Base-by-base conservation (phyloP, 495 filamentous ascomycete species). In the Aspergillus baeticus region DNA sequence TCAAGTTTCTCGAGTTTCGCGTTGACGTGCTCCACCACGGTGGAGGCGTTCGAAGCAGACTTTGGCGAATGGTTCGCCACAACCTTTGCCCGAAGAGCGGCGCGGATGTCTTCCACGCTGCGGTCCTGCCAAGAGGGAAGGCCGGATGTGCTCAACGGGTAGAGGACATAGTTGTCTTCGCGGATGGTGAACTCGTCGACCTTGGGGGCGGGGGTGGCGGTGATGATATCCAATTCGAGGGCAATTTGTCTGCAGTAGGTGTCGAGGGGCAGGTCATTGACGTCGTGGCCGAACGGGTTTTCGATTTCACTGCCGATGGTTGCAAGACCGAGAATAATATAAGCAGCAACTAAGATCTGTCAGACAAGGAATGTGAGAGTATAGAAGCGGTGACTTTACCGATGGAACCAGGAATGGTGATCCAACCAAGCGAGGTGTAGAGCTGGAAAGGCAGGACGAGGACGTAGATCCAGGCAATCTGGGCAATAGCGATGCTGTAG, bases 391-490 rank as follows among this genome's bases (percentile, higher is more conserved):
- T 10, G 15, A 11, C 23, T 38, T 82, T 82, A 57, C 81, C 82
- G 20, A 95, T 77, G 13, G 90, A 89, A 15, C 84, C 91, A 1
- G 91, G 91, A 56, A 96, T 93, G n/a, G 90, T 88, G 42, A 91
- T 79, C 86, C 87, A 95, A 3, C 67, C 63, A 0, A 93, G 77
- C 2, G 69, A 59, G 1, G 67, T 57, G 59, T 80, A 84, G 8
- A 96, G 81, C 64, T 96, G 91, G 82, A 95, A 95, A 6, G 91
- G 91, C 2, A 96, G 82, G 3, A 90, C 71, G 23, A 92, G 68
- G 41, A 95, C 84, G 69, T 95, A 96, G 44, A 93, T 80, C 88
- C 89, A 92, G 33, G 90, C 88, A 62, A 95, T 93, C 61, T 95
- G 91, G 18, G 85, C 80, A 59, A 95, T 92, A 48, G 88, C 84